A percentile compares a stretch with the other conserved stretches of the same genome.
These are phyloP conservation scores for Citrullus colocynthis DNA, from an alignment of 306 rosid genomes.

Conservation along the genomic window DNA sequence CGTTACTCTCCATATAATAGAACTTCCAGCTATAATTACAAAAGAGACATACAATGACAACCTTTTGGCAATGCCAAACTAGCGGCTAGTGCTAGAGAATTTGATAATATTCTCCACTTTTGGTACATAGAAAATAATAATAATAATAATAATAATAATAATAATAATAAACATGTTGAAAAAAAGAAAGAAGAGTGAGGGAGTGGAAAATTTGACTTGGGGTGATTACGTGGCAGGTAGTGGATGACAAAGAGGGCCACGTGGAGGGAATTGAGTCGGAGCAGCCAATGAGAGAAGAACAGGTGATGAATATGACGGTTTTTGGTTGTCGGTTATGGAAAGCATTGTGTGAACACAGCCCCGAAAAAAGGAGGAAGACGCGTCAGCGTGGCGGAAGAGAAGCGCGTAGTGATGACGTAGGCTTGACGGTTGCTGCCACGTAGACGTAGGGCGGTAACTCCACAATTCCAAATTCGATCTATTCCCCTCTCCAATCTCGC, in stretches of 20 bases:
- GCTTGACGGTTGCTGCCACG: not conserved
- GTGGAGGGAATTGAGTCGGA: not conserved
- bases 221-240: not conserved
- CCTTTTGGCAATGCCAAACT: too few relatives aligned
- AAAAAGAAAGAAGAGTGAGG: not conserved
- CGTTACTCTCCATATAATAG: too few relatives aligned
- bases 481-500: too few relatives aligned
- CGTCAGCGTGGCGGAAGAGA: not conserved
- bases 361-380: not conserved
- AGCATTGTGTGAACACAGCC: not conserved
- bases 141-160: too few relatives aligned
- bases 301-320: not conserved
- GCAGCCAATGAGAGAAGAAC: not conserved
- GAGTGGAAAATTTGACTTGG: not conserved
- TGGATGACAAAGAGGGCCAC: not conserved
- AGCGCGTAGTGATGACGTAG: not conserved
- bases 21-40: too few relatives aligned
- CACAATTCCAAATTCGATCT: not conserved
- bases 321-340: not conserved
- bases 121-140: too few relatives aligned
- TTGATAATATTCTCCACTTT: too few relatives aligned
- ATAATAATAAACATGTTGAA: too few relatives aligned
- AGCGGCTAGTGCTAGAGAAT: too few relatives aligned
- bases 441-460: not conserved
- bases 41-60: too few relatives aligned